phyloP scores from a whole-genome alignment of 768 basidiomycete species.

The Cubamyces lactineus region DNA sequence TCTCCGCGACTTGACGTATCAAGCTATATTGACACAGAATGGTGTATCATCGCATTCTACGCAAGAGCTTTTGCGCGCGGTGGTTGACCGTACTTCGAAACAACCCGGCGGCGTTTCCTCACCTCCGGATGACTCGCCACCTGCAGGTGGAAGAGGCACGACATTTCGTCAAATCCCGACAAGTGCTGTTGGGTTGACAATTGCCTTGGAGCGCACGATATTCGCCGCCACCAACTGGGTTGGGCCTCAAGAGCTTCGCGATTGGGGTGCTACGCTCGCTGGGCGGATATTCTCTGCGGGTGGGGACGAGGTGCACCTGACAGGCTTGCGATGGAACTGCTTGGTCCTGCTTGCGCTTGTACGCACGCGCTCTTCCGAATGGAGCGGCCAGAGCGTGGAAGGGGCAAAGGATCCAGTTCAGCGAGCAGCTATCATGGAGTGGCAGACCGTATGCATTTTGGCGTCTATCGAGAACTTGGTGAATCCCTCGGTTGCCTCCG shows the following conservation, averaged over 20 bases:
- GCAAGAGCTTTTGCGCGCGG: neutral
- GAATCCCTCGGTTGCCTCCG: neutral
- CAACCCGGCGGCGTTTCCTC: neutral
- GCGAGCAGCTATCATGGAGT: constrained; percentile 22
- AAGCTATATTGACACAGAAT: neutral
- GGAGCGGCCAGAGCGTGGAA: neutral
- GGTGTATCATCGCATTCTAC: neutral
- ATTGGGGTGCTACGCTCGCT: neutral
- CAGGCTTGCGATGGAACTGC: constrained; percentile 19
- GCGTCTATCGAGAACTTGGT: constrained; percentile 17
- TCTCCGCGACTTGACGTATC: neutral
- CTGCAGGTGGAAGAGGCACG: too few relatives aligned
- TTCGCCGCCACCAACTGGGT: neutral
- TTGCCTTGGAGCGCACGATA: neutral
- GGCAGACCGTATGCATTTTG: constrained; percentile 25
- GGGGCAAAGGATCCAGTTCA: neutral
- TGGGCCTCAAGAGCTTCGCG: neutral
- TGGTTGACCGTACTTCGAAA: constrained; percentile 21
- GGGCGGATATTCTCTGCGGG: neutral
- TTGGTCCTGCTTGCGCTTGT: constrained; percentile 19
- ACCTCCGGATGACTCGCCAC: too few relatives aligned
- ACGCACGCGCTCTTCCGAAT: constrained; percentile 1
- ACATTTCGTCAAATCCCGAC: neutral
- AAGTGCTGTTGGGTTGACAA: neutral
- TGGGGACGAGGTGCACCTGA: neutral